A percentile compares a stretch with the other conserved stretches of the same genome.
Conservation (phyloP, 106 monocot species). For the Dendrobium nobile region DNA sequence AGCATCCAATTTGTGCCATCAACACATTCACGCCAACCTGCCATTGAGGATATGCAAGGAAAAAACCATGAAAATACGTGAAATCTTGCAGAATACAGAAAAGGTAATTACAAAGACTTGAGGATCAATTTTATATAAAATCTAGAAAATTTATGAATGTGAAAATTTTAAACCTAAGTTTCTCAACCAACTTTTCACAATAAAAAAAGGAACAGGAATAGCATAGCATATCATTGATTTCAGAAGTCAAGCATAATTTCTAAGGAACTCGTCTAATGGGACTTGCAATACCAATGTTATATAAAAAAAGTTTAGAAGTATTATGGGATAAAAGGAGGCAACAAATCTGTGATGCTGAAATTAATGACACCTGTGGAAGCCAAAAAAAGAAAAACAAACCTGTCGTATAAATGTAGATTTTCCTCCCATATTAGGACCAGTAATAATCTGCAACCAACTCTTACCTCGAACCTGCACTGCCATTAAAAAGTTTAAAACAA, state of each 20-base stretch:
- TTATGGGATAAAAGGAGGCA: not conserved
- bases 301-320: not conserved
- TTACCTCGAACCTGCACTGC: slow-evolving; percentile 59
- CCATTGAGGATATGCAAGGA: slow-evolving; percentile 1
- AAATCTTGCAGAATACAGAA: not conserved
- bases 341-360: slow-evolving; percentile 3
- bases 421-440: slow-evolving; percentile 99
- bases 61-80: not conserved
- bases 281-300: not conserved
- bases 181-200: not conserved
- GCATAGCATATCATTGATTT: not conserved
- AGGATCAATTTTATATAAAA: not conserved
- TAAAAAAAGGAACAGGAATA: not conserved
- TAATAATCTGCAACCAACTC: slow-evolving; percentile 99
- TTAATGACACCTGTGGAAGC: not conserved
- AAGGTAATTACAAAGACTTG: not conserved
- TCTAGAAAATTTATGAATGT: not conserved
- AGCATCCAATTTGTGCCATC: slow-evolving; percentile 98
- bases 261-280: not conserved
- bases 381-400: slow-evolving; percentile 29
- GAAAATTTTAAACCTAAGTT: not conserved
- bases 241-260: not conserved
- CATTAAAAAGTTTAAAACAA: not conserved
- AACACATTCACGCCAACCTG: slow-evolving; percentile 94
- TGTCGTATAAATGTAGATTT: slow-evolving; percentile 99